Conservation (phyloP, 441 rosid species). For the Gossypium trilobum region DNA sequence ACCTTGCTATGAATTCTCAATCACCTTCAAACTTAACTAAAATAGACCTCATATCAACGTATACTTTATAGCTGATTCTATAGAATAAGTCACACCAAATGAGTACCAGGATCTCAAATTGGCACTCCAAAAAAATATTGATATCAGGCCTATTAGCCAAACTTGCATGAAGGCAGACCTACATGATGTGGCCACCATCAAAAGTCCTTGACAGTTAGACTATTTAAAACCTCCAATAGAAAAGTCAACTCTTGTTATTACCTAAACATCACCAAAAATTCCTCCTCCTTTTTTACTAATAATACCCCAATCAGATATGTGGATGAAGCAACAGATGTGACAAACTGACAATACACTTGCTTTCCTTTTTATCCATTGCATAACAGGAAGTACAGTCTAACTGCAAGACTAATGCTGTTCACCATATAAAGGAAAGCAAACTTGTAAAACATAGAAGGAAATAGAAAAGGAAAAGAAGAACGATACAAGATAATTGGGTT, state of each 20-base stretch:
- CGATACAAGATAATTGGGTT: neutral
- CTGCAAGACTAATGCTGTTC: neutral
- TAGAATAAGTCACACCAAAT: neutral
- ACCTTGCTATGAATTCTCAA: neutral
- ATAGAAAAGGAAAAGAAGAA: neutral
- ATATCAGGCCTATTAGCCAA: neutral
- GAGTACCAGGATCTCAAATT: neutral
- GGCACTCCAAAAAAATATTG: neutral
- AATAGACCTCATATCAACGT: neutral
- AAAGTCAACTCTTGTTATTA: neutral
- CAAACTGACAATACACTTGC: neutral
- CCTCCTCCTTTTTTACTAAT: neutral
- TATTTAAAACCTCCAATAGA: neutral
- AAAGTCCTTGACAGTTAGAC: neutral
- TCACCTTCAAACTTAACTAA: neutral
- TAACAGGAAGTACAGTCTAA: neutral
- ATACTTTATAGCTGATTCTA: neutral
- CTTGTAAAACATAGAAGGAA: neutral
- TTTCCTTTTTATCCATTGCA: neutral
- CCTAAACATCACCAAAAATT: neutral
- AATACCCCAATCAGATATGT: neutral
- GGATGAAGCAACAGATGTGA: neutral
- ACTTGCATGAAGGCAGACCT: neutral
- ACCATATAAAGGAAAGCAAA: neutral
- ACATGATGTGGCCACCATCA: neutral